Evolutionary conservation across 1,284 basidiomycete genomes (phyloP).

Genomic region (Boletus subluridellus): DNA sequence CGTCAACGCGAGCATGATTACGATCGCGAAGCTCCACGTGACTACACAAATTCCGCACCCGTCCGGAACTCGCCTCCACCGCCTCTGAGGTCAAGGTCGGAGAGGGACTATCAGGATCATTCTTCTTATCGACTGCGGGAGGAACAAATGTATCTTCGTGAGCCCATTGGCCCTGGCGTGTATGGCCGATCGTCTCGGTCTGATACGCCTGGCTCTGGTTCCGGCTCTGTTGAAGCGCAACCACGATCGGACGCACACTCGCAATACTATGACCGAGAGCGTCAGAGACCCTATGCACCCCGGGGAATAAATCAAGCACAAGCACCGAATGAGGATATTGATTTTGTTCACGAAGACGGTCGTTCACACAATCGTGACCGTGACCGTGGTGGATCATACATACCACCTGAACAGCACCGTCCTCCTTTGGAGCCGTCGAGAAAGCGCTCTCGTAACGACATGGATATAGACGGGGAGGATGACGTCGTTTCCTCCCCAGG

Average conservation of each 20-base stretch:
- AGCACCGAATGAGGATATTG: conserved; percentile 42
- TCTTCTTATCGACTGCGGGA: conserved; percentile 43
- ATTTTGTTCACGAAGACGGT: conserved; percentile 49
- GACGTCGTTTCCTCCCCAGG: conserved; percentile 41
- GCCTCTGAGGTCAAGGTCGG: conserved; percentile 37
- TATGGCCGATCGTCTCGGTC: conserved; percentile 47
- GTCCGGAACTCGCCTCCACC: conserved; percentile 41
- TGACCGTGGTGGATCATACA: conserved; percentile 33
- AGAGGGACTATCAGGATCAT: conserved; percentile 38
- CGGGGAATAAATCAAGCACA: conserved; percentile 35
- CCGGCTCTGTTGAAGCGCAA: conserved; percentile 43
- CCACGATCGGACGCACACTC: conserved; percentile 45
- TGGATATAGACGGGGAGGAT: conserved; percentile 54
- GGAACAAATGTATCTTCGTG: conserved; percentile 45
- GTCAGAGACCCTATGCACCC: conserved; percentile 47
- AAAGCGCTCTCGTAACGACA: conserved; percentile 57
- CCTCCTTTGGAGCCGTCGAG: conserved; percentile 39
- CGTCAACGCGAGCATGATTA: conserved; percentile 48
- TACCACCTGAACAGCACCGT: conserved; percentile 31
- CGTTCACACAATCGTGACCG: conserved; percentile 37
- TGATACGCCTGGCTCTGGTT: conserved; percentile 50
- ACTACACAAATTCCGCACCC: conserved; percentile 24
- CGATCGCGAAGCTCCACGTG: conserved; percentile 38
- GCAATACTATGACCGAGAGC: conserved; percentile 47
- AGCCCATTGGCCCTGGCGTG: conserved; percentile 34